Evolutionary conservation across 345 rosid genomes (phyloP), one percentile per base, ranked within the genome.

Genomic region (Diplotaxis tenuifolia): DNA sequence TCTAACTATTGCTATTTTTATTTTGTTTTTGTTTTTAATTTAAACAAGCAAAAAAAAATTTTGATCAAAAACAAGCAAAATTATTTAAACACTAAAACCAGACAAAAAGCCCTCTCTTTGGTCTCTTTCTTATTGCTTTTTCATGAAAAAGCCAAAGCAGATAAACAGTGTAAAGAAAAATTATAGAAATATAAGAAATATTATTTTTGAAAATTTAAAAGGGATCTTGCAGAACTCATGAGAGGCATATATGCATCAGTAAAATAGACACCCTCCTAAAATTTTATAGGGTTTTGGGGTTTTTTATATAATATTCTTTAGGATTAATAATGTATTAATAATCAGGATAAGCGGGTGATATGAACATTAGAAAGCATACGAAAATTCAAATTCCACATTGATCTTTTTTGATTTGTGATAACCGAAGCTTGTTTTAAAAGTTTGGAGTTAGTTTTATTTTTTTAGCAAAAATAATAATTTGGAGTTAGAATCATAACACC

Each of bases 111-210:
- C 29, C 68, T 71, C 72, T 65, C 72, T 66, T 66, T 77, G 68
- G 76, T 71, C 72, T 77, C 63, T 64, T 77, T 71, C 76, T 77
- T 77, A 27, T 71, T 71, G 72, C 68, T 58, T 77, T 76, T 52
- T 77, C 63, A 66, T 71, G 76, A 77, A 77, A 77, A 66, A n/a
- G 80, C 80, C 80, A 71, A 71, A 66, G 80, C 57, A 58, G 50
- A 52, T 58, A 71, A 66, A 72, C 76, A 50, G 76, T 52, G 53
- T 72, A 72, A 66, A 77, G 53, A 64, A 67, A 75, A 56, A n/a
- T n/a, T 2, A 11, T 53, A n/a, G 10, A 7, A 45, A 63, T 58
- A 49, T 38, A 47, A 7, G n/a, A n/a, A 38, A 16, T 9, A 18
- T 29, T 55, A n/a, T n/a, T n/a, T n/a, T 47, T 18, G 68, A 65